These are phyloP conservation scores for Pyrenula aspistea DNA, from an alignment of 495 filamentous ascomycete genomes.

Conservation along the genomic window DNA sequence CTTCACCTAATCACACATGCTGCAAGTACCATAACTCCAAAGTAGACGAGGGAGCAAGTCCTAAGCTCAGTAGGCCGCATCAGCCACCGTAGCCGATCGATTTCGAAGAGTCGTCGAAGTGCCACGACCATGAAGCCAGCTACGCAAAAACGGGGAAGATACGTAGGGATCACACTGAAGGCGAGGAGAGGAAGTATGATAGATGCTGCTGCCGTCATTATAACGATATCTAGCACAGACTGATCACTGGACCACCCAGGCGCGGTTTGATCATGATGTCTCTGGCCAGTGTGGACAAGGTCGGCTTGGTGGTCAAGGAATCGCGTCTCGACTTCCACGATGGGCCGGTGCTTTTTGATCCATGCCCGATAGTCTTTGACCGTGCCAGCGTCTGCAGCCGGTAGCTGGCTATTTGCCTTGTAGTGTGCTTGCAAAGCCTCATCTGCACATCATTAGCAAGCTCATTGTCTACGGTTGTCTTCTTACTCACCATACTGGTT, in stretches of 20 bases:
- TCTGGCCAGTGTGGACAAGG: constrained; percentile 47
- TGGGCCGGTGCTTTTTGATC: constrained; percentile 46
- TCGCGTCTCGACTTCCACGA: constrained; percentile 51
- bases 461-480: neutral
- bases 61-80: neutral
- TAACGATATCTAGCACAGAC: neutral
- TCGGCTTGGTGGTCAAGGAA: constrained; percentile 58
- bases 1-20: neutral
- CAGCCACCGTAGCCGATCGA: neutral
- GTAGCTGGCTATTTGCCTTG: constrained; percentile 41
- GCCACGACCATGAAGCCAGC: constrained; percentile 1
- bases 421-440: constrained; percentile 58
- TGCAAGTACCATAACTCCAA: neutral
- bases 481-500: constrained; percentile 67
- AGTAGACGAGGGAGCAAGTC: neutral
- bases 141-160: neutral
- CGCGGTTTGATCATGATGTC: constrained; percentile 7
- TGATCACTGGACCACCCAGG: neutral
- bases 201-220: constrained; percentile 16
- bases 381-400: constrained; percentile 25
- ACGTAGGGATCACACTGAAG: constrained; percentile 33
- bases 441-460: constrained; percentile 29
- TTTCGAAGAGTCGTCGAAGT: neutral
- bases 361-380: constrained; percentile 43
- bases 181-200: constrained; percentile 47